phyloP scores from a whole-genome alignment of 495 filamentous ascomycete species.

The Hypoxylon lenormandii region DNA sequence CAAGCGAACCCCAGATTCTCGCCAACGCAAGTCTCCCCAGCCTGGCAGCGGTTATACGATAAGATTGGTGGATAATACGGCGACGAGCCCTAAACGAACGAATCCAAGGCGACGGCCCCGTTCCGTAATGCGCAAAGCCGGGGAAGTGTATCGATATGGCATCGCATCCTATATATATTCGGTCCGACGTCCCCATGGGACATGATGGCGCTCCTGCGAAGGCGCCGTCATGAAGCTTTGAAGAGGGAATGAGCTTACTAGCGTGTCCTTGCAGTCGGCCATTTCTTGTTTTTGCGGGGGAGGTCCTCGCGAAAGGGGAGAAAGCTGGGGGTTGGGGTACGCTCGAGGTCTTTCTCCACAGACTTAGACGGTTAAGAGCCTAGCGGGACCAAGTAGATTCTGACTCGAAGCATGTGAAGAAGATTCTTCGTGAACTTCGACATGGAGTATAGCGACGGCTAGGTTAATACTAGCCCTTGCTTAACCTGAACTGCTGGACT shows the following conservation, averaged over 20 bases:
- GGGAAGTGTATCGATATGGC: conserved; percentile 38
- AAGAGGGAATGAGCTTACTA: conserved; percentile 23
- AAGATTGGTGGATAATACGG: conserved; percentile 40
- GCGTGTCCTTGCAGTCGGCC: conserved; percentile 20
- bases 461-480: not conserved
- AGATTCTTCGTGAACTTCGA: not conserved
- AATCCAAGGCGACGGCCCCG: conserved; percentile 23
- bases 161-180: conserved; percentile 33
- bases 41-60: conserved; percentile 16
- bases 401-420: not conserved
- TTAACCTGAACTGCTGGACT: not conserved
- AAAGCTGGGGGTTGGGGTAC: conserved; percentile 46
- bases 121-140: conserved; percentile 39
- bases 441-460: conserved; percentile 1
- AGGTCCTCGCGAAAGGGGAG: conserved; percentile 17
- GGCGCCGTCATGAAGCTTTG: conserved; percentile 12
- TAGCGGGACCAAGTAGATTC: not conserved
- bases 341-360: conserved; percentile 36
- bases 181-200: conserved; percentile 34
- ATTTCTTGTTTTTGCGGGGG: conserved; percentile 38
- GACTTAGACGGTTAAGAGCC: not conserved
- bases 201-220: conserved; percentile 20
- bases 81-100: conserved; percentile 13
- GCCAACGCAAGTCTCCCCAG: conserved; percentile 13
- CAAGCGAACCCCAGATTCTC: conserved; percentile 41